These are phyloP conservation scores for Coemansia sp. DNA, from an alignment of 192 early-diverging fungal genomes.

Conservation along the genomic window DNA sequence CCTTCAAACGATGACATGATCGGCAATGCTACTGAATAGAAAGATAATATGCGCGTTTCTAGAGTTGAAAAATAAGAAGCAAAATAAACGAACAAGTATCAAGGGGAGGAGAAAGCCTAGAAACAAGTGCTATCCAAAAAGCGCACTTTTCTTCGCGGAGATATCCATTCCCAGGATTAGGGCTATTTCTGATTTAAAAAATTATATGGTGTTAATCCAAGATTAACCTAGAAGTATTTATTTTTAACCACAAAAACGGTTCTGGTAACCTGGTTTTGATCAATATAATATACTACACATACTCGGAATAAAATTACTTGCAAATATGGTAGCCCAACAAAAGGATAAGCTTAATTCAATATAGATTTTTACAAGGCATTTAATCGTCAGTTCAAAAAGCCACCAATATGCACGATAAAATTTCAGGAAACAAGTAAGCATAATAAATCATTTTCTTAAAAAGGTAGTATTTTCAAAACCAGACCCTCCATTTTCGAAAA, in stretches of 20 bases:
- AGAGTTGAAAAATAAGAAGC: not conserved
- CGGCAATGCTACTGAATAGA: not conserved
- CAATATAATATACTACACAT: not conserved
- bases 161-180: too few species aligned
- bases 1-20: constrained; percentile 28
- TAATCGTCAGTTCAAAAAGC: not conserved
- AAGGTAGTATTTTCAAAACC: not conserved
- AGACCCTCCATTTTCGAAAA: not conserved
- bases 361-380: not conserved
- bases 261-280: not conserved
- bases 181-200: too few species aligned
- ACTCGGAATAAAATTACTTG: not conserved
- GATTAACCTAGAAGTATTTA: too few species aligned
- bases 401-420: constrained; percentile 2
- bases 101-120: too few species aligned
- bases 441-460: constrained; percentile 1
- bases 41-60: not conserved
- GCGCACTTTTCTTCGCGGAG: too few species aligned
- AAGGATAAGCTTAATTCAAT: too few species aligned
- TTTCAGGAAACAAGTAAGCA: not conserved
- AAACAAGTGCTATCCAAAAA: too few species aligned
- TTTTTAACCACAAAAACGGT: not conserved
- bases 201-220: too few species aligned
- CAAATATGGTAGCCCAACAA: too few species aligned
- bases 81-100: too few species aligned